Percentiles rank a stretch among this genome's conserved stretches.
These are phyloP conservation scores for Aspergillus wentii DNA, from an alignment of 495 filamentous ascomycete species.

Conservation along the genomic window DNA sequence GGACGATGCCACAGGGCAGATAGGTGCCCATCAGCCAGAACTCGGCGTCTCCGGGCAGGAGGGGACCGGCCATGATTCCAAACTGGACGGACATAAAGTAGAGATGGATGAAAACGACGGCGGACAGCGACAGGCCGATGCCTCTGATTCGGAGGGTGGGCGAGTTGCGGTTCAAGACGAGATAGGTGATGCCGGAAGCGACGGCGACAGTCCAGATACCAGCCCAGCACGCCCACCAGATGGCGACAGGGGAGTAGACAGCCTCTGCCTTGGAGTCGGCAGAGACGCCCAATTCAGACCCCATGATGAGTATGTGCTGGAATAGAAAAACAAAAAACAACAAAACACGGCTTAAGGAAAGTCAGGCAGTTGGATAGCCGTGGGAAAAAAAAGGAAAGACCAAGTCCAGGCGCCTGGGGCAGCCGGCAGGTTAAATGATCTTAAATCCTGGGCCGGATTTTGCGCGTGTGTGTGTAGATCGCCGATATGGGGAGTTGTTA, in stretches of 20 bases:
- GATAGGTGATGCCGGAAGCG: constrained; percentile 45
- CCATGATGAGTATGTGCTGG: constrained; percentile 25
- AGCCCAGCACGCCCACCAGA: constrained; percentile 31
- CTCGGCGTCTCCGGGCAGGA: constrained; percentile 52
- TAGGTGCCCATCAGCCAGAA: constrained; percentile 75
- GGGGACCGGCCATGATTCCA: constrained; percentile 53
- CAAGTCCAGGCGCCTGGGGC: too few species aligned
- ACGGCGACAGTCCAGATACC: constrained; percentile 52
- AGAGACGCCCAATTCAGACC: constrained; percentile 29
- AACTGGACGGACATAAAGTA: constrained; percentile 59
- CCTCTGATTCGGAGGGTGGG: constrained; percentile 62
- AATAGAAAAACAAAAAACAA: too few species aligned
- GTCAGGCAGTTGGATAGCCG: too few species aligned
- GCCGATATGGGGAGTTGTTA: too few species aligned
- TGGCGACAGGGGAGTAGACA: constrained; percentile 19
- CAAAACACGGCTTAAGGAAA: too few species aligned
- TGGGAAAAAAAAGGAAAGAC: too few species aligned
- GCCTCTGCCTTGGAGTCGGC: constrained; percentile 22
- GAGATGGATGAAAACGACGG: constrained; percentile 57
- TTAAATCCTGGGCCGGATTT: too few species aligned
- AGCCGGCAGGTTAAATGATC: too few species aligned
- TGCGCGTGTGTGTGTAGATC: too few species aligned
- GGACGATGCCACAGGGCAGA: constrained; percentile 63
- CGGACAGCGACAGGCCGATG: constrained; percentile 52
- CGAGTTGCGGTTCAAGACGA: constrained; percentile 49